phyloP scores from a whole-genome alignment of 257 asterid genomes.

The Jacaranda copaia region DNA sequence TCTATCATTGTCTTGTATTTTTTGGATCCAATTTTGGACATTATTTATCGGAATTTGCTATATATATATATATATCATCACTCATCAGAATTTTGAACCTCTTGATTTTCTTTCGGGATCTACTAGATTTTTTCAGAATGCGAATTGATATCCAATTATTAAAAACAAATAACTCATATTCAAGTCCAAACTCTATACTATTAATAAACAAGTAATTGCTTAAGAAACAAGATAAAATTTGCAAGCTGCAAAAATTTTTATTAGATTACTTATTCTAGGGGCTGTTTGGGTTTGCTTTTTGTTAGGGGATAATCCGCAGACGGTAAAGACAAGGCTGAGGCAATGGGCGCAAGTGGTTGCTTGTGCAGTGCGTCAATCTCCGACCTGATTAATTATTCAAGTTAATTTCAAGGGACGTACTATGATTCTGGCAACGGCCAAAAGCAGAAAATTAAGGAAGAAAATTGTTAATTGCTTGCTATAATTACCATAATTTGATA shows the following conservation, averaged over 20 bases:
- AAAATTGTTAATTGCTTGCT: conserved; percentile 34
- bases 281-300: neutral
- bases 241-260: neutral
- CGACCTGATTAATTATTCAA: conserved; percentile 26
- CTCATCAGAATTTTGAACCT: neutral
- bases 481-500: conserved; percentile 26
- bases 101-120: neutral
- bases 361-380: conserved; percentile 72
- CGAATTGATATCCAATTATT: neutral
- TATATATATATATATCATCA: too few species aligned
- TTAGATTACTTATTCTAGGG: neutral
- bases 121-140: neutral
- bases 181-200: too few species aligned
- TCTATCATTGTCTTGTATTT: neutral
- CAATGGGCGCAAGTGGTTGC: conserved; percentile 90
- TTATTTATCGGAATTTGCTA: too few species aligned
- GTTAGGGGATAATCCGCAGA: conserved; percentile 69
- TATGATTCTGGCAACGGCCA: neutral
- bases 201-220: too few species aligned
- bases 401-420: neutral
- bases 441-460: neutral
- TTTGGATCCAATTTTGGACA: neutral
- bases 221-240: too few species aligned
- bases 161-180: too few species aligned
- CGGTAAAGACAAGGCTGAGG: conserved; percentile 71